phyloP scores from a whole-genome alignment of 2,329 filamentous ascomycete genomes.

The Lachnellula occidentalis region DNA sequence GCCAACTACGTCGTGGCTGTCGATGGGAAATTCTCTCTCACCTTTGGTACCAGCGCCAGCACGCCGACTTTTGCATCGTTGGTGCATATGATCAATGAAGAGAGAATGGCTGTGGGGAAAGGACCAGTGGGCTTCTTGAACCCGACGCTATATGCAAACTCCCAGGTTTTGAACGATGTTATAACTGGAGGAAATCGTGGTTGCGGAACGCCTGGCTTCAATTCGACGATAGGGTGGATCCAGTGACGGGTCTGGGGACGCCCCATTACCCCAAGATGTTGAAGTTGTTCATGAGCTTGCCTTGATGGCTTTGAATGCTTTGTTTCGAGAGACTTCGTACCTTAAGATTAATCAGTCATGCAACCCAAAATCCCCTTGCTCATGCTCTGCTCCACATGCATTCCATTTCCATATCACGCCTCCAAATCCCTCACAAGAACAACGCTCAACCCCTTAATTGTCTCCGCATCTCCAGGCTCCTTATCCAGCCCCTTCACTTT shows the following conservation, averaged over 20 bases:
- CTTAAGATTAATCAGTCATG: background rate
- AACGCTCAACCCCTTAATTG: background rate
- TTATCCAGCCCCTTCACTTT: background rate
- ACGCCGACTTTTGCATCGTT: slow-evolving; percentile 37
- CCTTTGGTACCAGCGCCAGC: slow-evolving; percentile 45
- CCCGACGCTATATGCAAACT: slow-evolving; percentile 28
- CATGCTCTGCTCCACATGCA: too few species aligned
- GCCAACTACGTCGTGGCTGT: slow-evolving; percentile 41
- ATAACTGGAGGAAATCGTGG: slow-evolving; percentile 29
- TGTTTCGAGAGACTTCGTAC: too few species aligned
- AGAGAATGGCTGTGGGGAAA: slow-evolving; percentile 32
- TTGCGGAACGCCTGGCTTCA: slow-evolving; percentile 31
- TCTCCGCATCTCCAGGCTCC: background rate
- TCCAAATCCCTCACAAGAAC: background rate
- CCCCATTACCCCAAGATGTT: slow-evolving; percentile 26
- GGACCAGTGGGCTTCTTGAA: slow-evolving; percentile 36
- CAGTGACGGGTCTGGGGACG: slow-evolving; percentile 32
- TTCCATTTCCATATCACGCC: background rate
- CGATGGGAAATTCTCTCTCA: slow-evolving; percentile 38
- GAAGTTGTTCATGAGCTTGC: slow-evolving; percentile 25
- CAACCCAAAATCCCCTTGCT: background rate
- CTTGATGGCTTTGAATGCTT: slow-evolving; percentile 6
- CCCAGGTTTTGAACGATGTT: slow-evolving; percentile 30
- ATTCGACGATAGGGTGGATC: slow-evolving; percentile 30
- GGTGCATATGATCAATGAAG: slow-evolving; percentile 39